Evolutionary conservation across 805 yeast genomes (phyloP).

Genomic region (Kodamaea fukazawae): DNA sequence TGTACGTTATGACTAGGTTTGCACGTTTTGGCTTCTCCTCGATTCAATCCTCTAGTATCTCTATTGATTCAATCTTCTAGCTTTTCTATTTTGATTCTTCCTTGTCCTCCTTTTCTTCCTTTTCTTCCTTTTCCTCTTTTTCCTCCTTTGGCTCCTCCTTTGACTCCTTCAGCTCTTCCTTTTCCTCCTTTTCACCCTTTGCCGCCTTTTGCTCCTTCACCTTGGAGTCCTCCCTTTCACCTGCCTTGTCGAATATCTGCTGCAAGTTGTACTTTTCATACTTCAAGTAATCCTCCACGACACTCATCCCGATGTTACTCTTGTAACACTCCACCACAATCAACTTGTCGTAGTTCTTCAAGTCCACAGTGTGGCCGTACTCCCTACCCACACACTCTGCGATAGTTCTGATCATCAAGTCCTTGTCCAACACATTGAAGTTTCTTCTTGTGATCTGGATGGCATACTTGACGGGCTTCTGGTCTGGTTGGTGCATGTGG

Average conservation of each 20-base stretch:
- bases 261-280: conserved; percentile 75
- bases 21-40: too few species aligned
- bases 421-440: conserved; percentile 68
- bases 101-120: too few species aligned
- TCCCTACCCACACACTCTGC: conserved; percentile 71
- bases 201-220: neutral
- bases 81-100: too few species aligned
- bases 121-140: too few species aligned
- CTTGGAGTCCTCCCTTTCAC: neutral
- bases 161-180: conserved; percentile 1
- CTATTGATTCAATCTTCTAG: too few species aligned
- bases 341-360: conserved; percentile 74
- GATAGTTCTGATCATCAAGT: conserved; percentile 67
- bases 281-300: conserved; percentile 62
- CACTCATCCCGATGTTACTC: conserved; percentile 83
- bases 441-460: conserved; percentile 77
- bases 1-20: too few species aligned
- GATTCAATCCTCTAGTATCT: too few species aligned
- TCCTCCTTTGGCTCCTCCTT: too few species aligned
- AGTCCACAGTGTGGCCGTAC: conserved; percentile 72
- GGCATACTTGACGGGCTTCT: conserved; percentile 59
- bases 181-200: neutral
- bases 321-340: conserved; percentile 87
- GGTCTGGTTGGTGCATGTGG: conserved; percentile 56
- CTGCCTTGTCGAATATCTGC: conserved; percentile 60